Conservation (phyloP, 495 filamentous ascomycete genomes). For the Delitschia confertaspora region DNA sequence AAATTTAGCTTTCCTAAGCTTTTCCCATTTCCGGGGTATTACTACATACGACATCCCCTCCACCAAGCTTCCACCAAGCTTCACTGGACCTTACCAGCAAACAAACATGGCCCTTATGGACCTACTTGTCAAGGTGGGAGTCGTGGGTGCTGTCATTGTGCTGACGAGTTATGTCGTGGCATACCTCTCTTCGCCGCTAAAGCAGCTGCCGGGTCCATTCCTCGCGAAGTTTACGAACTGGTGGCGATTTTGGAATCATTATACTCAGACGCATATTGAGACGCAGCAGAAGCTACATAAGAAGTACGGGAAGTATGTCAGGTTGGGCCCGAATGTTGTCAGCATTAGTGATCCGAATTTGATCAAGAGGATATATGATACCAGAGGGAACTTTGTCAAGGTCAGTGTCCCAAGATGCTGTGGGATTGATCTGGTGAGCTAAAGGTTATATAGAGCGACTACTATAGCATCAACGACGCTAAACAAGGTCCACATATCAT, state of each 20-base stretch:
- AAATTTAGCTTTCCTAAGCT: no score
- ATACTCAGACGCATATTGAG: conserved; percentile 9
- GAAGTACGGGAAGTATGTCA: conserved; percentile 6
- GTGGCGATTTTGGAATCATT: conserved; percentile 14
- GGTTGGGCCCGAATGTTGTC: conserved; percentile 12
- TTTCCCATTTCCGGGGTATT: no score
- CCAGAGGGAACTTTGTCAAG: conserved; percentile 13
- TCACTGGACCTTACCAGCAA: no score
- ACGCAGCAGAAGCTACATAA: conserved; percentile 11
- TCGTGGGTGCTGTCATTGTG: background rate
- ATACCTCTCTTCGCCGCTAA: conserved; percentile 13
- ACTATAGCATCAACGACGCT: conserved; percentile 17
- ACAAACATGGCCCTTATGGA: background rate
- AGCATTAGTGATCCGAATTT: conserved; percentile 8
- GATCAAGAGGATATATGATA: conserved; percentile 9
- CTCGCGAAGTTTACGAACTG: conserved; percentile 12
- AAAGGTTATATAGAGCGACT: conserved; percentile 7
- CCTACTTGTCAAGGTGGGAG: conserved; percentile 1
- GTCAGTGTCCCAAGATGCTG: background rate
- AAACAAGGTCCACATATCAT: conserved; percentile 11
- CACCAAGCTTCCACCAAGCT: no score
- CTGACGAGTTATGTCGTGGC: background rate
- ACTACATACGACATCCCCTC: no score
- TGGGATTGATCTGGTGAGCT: background rate
- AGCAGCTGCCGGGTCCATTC: conserved; percentile 12